phyloP scores from a whole-genome alignment of 1,139 yeast species.

The Blastobotrys petasosporus region DNA sequence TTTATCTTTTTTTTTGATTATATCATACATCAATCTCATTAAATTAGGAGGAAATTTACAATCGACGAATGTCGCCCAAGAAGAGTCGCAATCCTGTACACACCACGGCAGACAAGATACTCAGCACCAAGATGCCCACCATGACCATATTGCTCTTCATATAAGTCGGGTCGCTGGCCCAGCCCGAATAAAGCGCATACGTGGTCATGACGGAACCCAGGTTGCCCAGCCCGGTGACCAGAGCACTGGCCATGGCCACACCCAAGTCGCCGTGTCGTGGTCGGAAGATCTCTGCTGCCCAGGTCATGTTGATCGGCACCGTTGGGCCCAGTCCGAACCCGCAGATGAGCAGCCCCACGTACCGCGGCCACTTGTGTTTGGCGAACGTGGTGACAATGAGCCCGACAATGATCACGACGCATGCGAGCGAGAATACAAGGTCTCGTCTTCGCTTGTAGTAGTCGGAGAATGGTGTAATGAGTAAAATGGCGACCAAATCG shows the following conservation, averaged over 20 bases:
- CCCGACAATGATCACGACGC: constrained; percentile 65
- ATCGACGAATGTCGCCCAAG: constrained; percentile 26
- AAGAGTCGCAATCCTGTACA: constrained; percentile 25
- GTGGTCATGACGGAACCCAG: constrained; percentile 81
- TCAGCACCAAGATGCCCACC: constrained; percentile 66
- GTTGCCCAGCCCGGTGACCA: constrained; percentile 81
- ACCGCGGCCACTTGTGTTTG: constrained; percentile 63
- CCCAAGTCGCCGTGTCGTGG: constrained; percentile 77
- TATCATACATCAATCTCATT: background rate
- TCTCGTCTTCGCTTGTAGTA: constrained; percentile 53
- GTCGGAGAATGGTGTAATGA: constrained; percentile 78
- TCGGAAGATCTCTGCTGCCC: constrained; percentile 74
- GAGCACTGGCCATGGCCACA: constrained; percentile 73
- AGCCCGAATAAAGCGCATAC: constrained; percentile 77
- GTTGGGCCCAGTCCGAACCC: constrained; percentile 91
- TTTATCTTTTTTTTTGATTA: background rate
- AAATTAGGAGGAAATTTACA: no score
- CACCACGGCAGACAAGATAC: constrained; percentile 47
- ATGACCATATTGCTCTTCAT: constrained; percentile 78
- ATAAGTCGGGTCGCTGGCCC: constrained; percentile 71
- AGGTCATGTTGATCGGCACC: constrained; percentile 82
- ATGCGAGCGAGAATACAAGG: constrained; percentile 53
- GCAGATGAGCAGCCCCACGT: constrained; percentile 72
- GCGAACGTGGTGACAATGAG: constrained; percentile 74
- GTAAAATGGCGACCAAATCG: constrained; percentile 70